Evolutionary conservation across 371 early-diverging fungal species (phyloP).

Genomic region (Rhizopus delemar): DNA sequence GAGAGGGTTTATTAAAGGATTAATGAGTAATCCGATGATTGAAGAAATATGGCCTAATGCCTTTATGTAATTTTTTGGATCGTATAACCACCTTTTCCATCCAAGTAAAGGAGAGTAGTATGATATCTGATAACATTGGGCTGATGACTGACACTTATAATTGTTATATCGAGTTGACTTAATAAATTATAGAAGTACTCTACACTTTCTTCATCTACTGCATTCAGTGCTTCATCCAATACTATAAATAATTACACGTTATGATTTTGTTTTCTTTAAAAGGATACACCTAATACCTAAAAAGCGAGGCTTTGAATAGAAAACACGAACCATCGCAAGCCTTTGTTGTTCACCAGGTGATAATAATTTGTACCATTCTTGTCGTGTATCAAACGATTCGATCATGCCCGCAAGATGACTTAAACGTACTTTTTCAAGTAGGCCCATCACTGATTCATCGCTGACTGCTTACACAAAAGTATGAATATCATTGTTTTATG

Average conservation of each 20-base stretch:
- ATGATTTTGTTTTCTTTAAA: not conserved
- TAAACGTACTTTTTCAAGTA: conserved; percentile 55
- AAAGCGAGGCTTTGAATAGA: conserved; percentile 69
- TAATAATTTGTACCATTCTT: conserved; percentile 67
- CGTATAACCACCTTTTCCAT: not conserved
- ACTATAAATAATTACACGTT: conserved; percentile 30
- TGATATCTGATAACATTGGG: conserved; percentile 52
- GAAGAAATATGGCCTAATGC: conserved; percentile 52
- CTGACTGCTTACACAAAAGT: conserved; percentile 31
- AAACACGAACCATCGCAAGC: conserved; percentile 68
- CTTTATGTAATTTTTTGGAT: conserved; percentile 21
- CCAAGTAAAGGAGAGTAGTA: not conserved
- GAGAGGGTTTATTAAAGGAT: conserved; percentile 52
- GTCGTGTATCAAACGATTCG: conserved; percentile 51
- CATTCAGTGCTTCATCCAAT: conserved; percentile 76
- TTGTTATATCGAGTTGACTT: conserved; percentile 47
- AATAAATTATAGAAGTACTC: conserved; percentile 51
- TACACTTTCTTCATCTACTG: conserved; percentile 63
- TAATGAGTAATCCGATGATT: conserved; percentile 51
- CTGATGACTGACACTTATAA: conserved; percentile 74
- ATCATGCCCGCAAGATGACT: conserved; percentile 51
- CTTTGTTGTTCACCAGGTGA: conserved; percentile 83
- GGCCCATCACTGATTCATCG: conserved; percentile 48
- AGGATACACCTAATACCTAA: conserved; percentile 49
- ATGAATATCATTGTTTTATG: not conserved